These are phyloP conservation scores for Phalaenopsis aphrodite DNA, from an alignment of 106 monocot species.

Conservation along the genomic window DNA sequence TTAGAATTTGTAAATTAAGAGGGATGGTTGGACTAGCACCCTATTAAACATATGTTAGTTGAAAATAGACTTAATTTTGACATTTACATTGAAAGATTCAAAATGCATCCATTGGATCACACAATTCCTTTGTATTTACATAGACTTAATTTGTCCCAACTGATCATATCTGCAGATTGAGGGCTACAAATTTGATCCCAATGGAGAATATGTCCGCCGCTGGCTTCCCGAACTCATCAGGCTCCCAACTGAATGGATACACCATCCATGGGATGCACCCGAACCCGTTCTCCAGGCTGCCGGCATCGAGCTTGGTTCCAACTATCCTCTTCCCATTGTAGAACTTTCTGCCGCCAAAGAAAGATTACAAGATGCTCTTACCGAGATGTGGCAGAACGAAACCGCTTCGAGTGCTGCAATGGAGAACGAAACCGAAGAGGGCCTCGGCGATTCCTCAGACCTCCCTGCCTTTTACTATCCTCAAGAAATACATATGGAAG, in stretches of 20 bases:
- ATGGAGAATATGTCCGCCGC: constrained; percentile 88
- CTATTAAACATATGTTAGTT: too few relatives aligned
- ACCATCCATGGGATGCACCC: constrained; percentile 94
- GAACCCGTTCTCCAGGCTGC: constrained; percentile 83
- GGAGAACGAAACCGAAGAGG: constrained; percentile 87
- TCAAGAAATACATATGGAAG: constrained; percentile 66
- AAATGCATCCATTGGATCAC: too few relatives aligned
- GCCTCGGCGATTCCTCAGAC: constrained; percentile 86
- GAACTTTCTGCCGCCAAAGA: constrained; percentile 65
- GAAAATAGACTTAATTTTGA: too few relatives aligned
- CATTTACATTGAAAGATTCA: too few relatives aligned
- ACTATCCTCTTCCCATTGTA: constrained; percentile 85
- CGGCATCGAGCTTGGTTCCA: constrained; percentile 88
- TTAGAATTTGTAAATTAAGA: too few relatives aligned
- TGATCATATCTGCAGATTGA: constrained; percentile 45
- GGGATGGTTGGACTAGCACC: too few relatives aligned
- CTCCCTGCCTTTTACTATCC: constrained; percentile 58
- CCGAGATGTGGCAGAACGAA: constrained; percentile 86
- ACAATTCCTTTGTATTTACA: too few relatives aligned
- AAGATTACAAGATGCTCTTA: constrained; percentile 62
- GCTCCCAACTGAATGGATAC: constrained; percentile 93
- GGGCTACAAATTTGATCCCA: constrained; percentile 88
- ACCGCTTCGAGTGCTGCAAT: constrained; percentile 64
- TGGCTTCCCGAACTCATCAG: constrained; percentile 94
- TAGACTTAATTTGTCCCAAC: too few relatives aligned